A percentile compares a stretch with the other conserved stretches of the same genome.
phyloP scores from a whole-genome alignment of 2,329 filamentous ascomycete species.

The Ascochyta koolunga region DNA sequence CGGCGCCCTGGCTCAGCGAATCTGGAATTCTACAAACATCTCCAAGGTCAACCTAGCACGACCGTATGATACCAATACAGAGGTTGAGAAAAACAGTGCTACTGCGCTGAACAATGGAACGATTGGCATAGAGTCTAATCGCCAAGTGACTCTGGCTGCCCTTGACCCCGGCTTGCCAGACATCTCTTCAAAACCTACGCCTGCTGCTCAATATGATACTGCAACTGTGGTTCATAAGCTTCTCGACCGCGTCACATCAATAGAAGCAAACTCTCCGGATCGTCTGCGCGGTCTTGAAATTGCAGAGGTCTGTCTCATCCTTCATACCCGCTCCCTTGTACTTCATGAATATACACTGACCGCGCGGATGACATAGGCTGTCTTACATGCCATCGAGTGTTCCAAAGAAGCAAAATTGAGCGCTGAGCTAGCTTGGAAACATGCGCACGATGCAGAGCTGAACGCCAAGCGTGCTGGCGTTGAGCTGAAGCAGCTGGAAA shows the following conservation, averaged over 20 bases:
- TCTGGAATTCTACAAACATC: slow-evolving; percentile 25
- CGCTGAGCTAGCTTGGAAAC: slow-evolving; percentile 25
- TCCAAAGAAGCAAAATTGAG: slow-evolving; percentile 27
- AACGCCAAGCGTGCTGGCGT: slow-evolving; percentile 16
- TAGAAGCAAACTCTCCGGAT: slow-evolving; percentile 19
- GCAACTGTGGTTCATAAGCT: slow-evolving; percentile 21
- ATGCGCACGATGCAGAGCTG: slow-evolving; percentile 31
- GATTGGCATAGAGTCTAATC: neutral
- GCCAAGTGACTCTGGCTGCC: neutral
- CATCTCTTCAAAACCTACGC: neutral
- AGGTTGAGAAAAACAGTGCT: neutral
- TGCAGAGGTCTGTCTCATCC: slow-evolving; percentile 31
- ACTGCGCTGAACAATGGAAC: neutral
- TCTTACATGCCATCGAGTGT: slow-evolving; percentile 26
- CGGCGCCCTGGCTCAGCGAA: slow-evolving; percentile 27
- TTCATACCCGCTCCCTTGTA: neutral
- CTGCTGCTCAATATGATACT: slow-evolving; percentile 6
- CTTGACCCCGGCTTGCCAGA: neutral
- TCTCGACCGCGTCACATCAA: slow-evolving; percentile 13
- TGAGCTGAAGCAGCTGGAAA: slow-evolving; percentile 17
- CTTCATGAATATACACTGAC: slow-evolving; percentile 21
- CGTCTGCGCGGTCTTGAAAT: slow-evolving; percentile 29
- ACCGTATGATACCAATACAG: slow-evolving; percentile 2
- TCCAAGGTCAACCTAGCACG: slow-evolving; percentile 20
- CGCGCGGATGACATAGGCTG: slow-evolving; percentile 21